Percentiles rank a stretch among this genome's conserved stretches.
Evolutionary conservation across 208 protist species (phyloP).

Genomic region (Phytomonas sp.): DNA sequence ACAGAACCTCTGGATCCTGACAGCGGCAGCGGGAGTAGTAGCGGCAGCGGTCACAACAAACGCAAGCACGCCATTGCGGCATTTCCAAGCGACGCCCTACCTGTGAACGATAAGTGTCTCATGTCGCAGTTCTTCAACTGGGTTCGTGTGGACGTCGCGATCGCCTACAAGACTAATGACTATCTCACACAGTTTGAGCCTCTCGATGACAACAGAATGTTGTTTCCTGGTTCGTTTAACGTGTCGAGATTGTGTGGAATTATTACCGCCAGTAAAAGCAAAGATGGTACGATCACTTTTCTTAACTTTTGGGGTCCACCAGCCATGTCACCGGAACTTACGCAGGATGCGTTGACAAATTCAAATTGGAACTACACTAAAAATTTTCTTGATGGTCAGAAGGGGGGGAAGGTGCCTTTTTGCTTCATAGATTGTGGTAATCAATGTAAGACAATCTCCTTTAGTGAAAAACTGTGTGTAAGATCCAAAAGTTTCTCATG

Average conservation of each 20-base stretch:
- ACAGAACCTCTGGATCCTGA: constrained; percentile 7
- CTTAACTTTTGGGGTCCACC: constrained; percentile 29
- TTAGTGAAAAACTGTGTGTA: constrained; percentile 16
- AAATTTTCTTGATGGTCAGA: constrained; percentile 21
- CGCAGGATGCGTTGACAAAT: constrained; percentile 16
- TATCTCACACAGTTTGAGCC: constrained; percentile 43
- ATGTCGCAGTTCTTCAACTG: constrained; percentile 41
- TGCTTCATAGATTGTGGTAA: constrained; percentile 40
- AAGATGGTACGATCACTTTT: constrained; percentile 37
- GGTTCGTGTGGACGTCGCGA: constrained; percentile 29
- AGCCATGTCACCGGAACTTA: constrained; percentile 5
- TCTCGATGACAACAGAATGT: constrained; percentile 10
- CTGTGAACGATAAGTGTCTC: constrained; percentile 25
- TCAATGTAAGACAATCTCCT: constrained; percentile 19
- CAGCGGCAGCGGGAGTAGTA: constrained; percentile 6
- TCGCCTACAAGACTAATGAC: constrained; percentile 32
- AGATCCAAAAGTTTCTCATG: constrained; percentile 14
- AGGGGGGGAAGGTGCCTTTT: constrained; percentile 18
- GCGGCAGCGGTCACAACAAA: neutral
- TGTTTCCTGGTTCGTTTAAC: constrained; percentile 23
- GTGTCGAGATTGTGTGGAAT: constrained; percentile 36
- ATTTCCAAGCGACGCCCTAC: constrained; percentile 29
- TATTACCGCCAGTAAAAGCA: constrained; percentile 23
- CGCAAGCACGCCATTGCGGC: constrained; percentile 16
- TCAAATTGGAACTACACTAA: constrained; percentile 31